Base-by-base conservation (phyloP, 768 basidiomycete species). In the Imleria badia region DNA sequence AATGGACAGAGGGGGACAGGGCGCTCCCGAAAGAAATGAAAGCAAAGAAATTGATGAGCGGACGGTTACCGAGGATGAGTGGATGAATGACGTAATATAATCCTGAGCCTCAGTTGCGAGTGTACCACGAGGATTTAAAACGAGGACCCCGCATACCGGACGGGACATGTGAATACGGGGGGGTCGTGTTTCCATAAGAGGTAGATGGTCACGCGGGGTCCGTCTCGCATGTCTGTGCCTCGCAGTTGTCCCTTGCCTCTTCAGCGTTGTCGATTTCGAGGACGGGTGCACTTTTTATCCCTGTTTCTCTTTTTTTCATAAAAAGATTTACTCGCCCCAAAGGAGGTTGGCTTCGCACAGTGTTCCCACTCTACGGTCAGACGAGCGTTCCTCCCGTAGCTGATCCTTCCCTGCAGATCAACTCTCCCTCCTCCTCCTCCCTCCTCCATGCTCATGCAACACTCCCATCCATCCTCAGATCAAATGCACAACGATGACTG, bases 401-500 rank as follows among this genome's bases (percentile, higher is more conserved):
- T 48, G 51, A 52, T 52, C 45, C 34, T 6, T 26, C 26, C 26
- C 26, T 6, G 6, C 30, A 30, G 48, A 43, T 44, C 38, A 41
- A 7, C 40, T 2, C 10, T 35, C 56, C 58, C 63, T 45, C 62
- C 55, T 60, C 38, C 63, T n/a, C 20, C 15, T 5, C 14, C 14
- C 3, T 22, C 11, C 14, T 22, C 46, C 42, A 63, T 65, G 63
- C 61, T 62, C 43, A 56, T 41, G 20, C 59, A 61, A 15, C 49
- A 48, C n/a, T 19, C 56, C 12, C 54, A 56, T 42, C 50, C 54
- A 42, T 33, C 46, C 9, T 9, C 55, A 43, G 62, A 69, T 65
- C 58, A 29, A 43, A 70, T 66, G 65, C 69, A 68, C 1, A 61
- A 53, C 50, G 66, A 66, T n/a, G 76, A 78, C 33, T 89, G 87